Conservation (phyloP, 805 yeast species). For the Diddensiella caesifluorescens region DNA sequence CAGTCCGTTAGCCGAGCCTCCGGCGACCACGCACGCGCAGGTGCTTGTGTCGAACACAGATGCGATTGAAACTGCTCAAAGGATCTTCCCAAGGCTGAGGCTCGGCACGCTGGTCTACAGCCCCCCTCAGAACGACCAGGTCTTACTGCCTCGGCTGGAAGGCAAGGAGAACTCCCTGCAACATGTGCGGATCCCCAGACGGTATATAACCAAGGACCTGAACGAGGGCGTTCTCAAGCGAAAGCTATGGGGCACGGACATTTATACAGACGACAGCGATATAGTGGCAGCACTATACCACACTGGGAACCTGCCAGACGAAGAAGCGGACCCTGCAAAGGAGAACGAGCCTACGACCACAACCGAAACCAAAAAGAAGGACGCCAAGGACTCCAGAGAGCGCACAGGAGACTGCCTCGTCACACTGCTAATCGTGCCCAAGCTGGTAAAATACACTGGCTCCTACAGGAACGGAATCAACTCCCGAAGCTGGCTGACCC, state of each 20-base stretch:
- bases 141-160: slow-evolving; percentile 27
- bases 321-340: slow-evolving; percentile 2
- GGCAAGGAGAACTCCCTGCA: slow-evolving; percentile 37
- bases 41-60: slow-evolving; percentile 36
- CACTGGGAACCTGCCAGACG: slow-evolving; percentile 49
- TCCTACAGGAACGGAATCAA: slow-evolving; percentile 61
- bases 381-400: slow-evolving; percentile 9
- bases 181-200: slow-evolving; percentile 52
- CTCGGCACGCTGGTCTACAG: slow-evolving; percentile 54
- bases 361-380: background rate
- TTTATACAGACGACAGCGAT: slow-evolving; percentile 93
- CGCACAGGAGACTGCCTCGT: slow-evolving; percentile 49
- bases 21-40: slow-evolving; percentile 24
- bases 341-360: slow-evolving; percentile 1
- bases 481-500: slow-evolving; percentile 65
- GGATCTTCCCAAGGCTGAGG: slow-evolving; percentile 39
- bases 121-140: slow-evolving; percentile 13
- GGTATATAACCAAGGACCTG: slow-evolving; percentile 36
- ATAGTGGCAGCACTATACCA: slow-evolving; percentile 70
- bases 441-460: slow-evolving; percentile 60
- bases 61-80: slow-evolving; percentile 37
- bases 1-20: slow-evolving; percentile 6
- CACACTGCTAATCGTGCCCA: slow-evolving; percentile 61
- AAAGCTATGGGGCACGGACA: slow-evolving; percentile 84
- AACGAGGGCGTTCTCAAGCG: slow-evolving; percentile 41